These are phyloP conservation scores for Caulochytrium protostelioides DNA, from an alignment of 371 early-diverging fungal genomes.

Conservation along the genomic window DNA sequence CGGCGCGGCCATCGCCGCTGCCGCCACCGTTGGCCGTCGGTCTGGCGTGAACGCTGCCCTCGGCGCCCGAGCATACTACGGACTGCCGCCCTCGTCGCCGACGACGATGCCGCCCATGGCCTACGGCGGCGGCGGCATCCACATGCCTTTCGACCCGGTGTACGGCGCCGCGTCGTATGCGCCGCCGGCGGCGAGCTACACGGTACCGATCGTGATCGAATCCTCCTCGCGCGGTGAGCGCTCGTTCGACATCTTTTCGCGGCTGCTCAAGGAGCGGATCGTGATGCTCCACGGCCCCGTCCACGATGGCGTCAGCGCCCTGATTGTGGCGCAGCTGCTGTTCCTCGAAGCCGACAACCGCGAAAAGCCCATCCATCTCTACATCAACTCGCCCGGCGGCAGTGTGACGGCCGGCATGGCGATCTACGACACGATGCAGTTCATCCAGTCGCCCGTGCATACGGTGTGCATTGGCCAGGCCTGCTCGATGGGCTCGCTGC, in stretches of 20 bases:
- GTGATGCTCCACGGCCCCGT: conserved; percentile 78
- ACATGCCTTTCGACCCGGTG: no score
- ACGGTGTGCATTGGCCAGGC: conserved; percentile 93
- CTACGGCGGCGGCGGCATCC: no score
- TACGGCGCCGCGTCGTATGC: no score
- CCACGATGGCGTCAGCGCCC: conserved; percentile 54
- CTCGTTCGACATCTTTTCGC: conserved; percentile 81
- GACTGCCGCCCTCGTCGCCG: no score
- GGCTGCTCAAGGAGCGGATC: conserved; percentile 86
- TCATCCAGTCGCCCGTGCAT: conserved; percentile 73
- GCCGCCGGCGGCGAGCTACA: no score
- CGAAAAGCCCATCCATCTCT: conserved; percentile 73
- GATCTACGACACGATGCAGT: conserved; percentile 34
- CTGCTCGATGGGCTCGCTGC: conserved; percentile 90
- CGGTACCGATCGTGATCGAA: no score
- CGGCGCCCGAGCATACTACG: no score
- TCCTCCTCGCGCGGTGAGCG: conserved; percentile 13
- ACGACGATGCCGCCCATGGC: no score
- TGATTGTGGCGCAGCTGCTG: conserved; percentile 79
- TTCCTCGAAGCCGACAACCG: conserved; percentile 88
- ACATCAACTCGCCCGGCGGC: conserved; percentile 90
- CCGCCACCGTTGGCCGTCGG: no score
- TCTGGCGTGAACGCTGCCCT: no score
- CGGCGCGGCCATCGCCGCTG: no score
- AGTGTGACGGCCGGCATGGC: conserved; percentile 81